Conservation (phyloP, 306 rosid genomes). For the Phaseolus lunatus region DNA sequence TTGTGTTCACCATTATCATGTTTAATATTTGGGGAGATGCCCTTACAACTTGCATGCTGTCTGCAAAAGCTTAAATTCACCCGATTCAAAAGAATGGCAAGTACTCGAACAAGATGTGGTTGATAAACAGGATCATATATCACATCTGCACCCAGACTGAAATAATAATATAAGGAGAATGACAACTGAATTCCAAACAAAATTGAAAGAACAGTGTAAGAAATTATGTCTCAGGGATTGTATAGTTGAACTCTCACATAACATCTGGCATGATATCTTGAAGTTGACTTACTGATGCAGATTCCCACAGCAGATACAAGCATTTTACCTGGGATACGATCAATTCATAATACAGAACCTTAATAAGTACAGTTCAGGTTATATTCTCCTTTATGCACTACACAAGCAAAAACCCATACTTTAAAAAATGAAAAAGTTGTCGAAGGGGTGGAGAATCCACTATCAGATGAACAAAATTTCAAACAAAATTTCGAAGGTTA, state of each 20-base stretch:
- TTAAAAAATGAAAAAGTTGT: neutral
- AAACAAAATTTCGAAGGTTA: conserved; percentile 8
- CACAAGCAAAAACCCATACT: neutral
- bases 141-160: conserved; percentile 89
- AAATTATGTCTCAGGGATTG: neutral
- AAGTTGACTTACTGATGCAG: conserved; percentile 71
- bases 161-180: conserved; percentile 34
- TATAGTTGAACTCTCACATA: conserved; percentile 62
- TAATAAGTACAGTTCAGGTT: conserved; percentile 10
- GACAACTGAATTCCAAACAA: neutral
- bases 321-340: conserved; percentile 67
- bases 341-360: conserved; percentile 34
- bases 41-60: conserved; percentile 30
- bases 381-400: conserved; percentile 15
- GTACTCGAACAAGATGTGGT: conserved; percentile 80
- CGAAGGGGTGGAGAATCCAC: conserved; percentile 11
- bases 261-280: conserved; percentile 68
- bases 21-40: conserved; percentile 20
- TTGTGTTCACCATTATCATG: conserved; percentile 40
- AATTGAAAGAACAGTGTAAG: conserved; percentile 10
- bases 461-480: neutral
- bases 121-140: conserved; percentile 85
- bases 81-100: conserved; percentile 58
- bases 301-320: conserved; percentile 84
- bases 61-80: conserved; percentile 15